Evolutionary conservation across 352 stramenopile species (phyloP).

Genomic region (Phytopythium oedochilum): DNA sequence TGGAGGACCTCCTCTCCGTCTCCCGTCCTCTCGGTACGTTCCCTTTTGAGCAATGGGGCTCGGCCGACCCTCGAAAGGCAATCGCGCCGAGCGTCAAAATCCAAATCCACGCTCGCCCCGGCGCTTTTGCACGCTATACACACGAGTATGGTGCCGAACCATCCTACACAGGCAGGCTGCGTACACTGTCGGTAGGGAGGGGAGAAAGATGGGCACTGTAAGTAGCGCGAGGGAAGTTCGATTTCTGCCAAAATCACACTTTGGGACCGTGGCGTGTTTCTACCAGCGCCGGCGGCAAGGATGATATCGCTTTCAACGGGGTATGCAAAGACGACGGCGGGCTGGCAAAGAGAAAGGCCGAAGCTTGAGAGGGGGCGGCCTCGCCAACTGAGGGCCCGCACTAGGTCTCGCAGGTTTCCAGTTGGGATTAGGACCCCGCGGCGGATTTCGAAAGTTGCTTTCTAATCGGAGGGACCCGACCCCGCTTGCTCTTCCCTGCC

Average conservation of each 20-base stretch:
- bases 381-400: no score
- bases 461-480: no score
- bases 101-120: constrained; percentile 4
- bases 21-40: neutral
- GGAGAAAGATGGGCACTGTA: constrained; percentile 1
- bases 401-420: no score
- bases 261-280: neutral
- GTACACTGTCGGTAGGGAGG: neutral
- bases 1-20: neutral
- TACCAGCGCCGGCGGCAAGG: neutral
- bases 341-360: no score
- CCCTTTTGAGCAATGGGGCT: constrained; percentile 5
- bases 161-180: no score
- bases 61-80: neutral
- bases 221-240: neutral
- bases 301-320: no score
- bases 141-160: no score
- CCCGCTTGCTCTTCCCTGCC: no score
- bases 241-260: neutral
- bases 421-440: no score
- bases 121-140: constrained; percentile 1
- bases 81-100: constrained; percentile 1
- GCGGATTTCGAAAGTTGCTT: no score
- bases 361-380: no score
- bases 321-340: no score